phyloP scores from a whole-genome alignment of 225 moss, liverwort and hornwort genomes.

The Pseudisothecium myosuroides region DNA sequence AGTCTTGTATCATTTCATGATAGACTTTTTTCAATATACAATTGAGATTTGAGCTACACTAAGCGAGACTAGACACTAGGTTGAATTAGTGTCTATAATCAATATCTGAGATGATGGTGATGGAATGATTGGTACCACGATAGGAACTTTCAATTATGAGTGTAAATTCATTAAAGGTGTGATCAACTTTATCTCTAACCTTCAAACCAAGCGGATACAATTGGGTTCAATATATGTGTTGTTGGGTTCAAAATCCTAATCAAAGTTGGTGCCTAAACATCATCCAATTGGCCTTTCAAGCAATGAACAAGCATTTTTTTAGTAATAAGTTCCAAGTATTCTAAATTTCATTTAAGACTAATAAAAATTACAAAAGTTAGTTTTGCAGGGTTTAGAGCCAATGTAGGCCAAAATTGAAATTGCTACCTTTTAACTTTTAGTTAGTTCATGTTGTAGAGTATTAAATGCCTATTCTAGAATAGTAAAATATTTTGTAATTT shows the following conservation, averaged over 20 bases:
- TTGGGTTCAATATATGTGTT: rapidly evolving
- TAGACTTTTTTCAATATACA: rapidly evolving
- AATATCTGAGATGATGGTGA: not conserved
- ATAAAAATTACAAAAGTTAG: not conserved
- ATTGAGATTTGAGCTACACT: not conserved
- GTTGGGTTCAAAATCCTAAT: not conserved
- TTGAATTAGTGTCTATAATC: not conserved
- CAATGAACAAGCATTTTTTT: not conserved
- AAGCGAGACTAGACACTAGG: too few species aligned
- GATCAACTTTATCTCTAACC: rapidly evolving
- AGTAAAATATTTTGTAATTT: not conserved
- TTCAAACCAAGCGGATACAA: rapidly evolving
- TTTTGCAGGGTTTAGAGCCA: rapidly evolving
- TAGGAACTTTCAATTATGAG: not conserved
- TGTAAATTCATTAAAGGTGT: not conserved
- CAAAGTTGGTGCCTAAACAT: rapidly evolving
- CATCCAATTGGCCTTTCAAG: not conserved
- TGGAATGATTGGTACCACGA: not conserved
- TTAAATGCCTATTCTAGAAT: not conserved
- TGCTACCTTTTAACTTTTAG: not conserved
- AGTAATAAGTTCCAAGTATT: not conserved
- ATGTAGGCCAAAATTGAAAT: not conserved
- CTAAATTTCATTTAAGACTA: rapidly evolving
- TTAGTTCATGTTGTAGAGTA: rapidly evolving
- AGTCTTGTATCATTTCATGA: not conserved